Base-by-base conservation (phyloP, 768 basidiomycete species). In the Termitomyces sp. region DNA sequence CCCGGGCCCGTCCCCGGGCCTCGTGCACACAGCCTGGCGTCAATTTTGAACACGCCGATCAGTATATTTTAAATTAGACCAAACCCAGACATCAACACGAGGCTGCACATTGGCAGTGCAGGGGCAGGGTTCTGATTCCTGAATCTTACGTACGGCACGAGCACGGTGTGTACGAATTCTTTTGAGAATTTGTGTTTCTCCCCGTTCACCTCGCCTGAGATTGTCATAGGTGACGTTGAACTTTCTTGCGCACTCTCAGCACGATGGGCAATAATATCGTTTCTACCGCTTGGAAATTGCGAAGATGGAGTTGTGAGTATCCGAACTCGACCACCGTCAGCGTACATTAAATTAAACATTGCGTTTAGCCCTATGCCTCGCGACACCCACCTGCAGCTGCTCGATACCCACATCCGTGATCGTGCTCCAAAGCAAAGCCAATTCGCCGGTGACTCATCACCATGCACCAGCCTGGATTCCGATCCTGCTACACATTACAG, bases 351-450 rank as follows among this genome's bases (percentile, higher is more conserved):
- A 49, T 24, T 46, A 46, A 28, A 24, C 51, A 52, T 35, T 90
- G 46, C 3, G n/a, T 78, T 89, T 46, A 93, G 86, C 65, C 96
- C 28, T 32, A 28, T 39, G 54, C 54, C 54, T 55, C 38, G 54
- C 28, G 54, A 55, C 39, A 40, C 9, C 53, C 53, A 32, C 39
- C 39, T 42, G 39, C 18, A 39, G 7, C 38, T 53, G 52, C 20
- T 28, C 24, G 53, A 28, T 39, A 13, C 39, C 35, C 49, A 1
- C 28, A n/a, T 50, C 32, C 7, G 36, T 18, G 39, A 55, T 32
- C 39, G 51, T 52, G 39, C 53, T 12, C 22, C 38, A 51, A 33
- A 49, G 32, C 33, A 4, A 55, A 55, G 54, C 24, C 54, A 42
- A 55, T 40, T 32, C 24, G 4, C 54, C 54, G 54, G 54, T 32